Conservation (phyloP, 305 asterid genomes). For the Fraxinus albicans region DNA sequence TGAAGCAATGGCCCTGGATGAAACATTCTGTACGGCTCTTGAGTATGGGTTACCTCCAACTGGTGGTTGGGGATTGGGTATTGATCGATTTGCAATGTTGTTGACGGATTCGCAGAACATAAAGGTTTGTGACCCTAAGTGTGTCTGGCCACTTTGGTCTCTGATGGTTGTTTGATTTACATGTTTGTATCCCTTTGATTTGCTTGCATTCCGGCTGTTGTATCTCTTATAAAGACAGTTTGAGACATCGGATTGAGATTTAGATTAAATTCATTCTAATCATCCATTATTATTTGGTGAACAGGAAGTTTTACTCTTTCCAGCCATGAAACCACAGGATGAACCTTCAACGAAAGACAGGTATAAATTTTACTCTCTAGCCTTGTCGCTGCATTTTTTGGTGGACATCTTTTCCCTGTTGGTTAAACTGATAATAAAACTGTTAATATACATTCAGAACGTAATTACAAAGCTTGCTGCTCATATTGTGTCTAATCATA, state of each 20-base stretch:
- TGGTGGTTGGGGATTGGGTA: slow-evolving; percentile 95
- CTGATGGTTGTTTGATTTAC: not conserved
- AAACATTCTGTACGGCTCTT: slow-evolving; percentile 77
- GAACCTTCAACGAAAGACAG: slow-evolving; percentile 60
- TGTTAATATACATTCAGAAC: not conserved
- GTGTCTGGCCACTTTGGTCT: not conserved
- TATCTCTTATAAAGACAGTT: not conserved
- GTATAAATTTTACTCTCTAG: slow-evolving; percentile 17
- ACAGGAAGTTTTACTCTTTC: slow-evolving; percentile 81
- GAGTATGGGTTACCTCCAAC: slow-evolving; percentile 96
- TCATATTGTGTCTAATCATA: not conserved
- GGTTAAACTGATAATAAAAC: not conserved
- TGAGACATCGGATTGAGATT: not conserved
- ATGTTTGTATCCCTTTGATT: not conserved
- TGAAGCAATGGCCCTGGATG: slow-evolving; percentile 96
- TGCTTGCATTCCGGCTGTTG: not conserved
- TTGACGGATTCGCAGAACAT: slow-evolving; percentile 93
- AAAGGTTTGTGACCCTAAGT: slow-evolving; percentile 48
- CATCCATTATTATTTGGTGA: not conserved
- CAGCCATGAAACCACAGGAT: slow-evolving; percentile 88
- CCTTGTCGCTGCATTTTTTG: not conserved
- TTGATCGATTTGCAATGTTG: slow-evolving; percentile 79
- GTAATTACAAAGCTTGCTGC: not conserved
- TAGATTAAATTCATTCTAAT: not conserved
- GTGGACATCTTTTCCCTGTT: not conserved